phyloP scores from a whole-genome alignment of 2,329 filamentous ascomycete genomes.

The Pseudogymnoascus sp. region DNA sequence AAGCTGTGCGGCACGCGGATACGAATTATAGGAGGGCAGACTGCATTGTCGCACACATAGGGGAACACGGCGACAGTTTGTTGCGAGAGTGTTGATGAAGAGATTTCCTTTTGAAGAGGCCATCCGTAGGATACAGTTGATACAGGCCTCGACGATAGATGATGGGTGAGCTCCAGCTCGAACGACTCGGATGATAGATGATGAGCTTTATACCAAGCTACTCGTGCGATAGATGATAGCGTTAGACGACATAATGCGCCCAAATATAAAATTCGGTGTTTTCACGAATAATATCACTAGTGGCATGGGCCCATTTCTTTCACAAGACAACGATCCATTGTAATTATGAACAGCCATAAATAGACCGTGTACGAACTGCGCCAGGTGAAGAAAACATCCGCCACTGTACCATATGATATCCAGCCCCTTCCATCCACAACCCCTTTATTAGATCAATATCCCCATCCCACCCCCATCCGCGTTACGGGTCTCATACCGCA shows the following conservation, averaged over 20 bases:
- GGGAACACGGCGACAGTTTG: not conserved
- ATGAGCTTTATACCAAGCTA: not conserved
- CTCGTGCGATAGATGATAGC: not conserved
- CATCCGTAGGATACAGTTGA: not conserved
- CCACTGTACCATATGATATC: not conserved
- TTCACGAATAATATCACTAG: not conserved
- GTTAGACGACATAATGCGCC: not conserved
- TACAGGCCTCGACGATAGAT: not conserved
- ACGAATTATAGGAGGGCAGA: not conserved
- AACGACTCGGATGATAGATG: not conserved
- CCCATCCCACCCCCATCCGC: not conserved
- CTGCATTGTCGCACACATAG: not conserved
- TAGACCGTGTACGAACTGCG: constrained; percentile 4
- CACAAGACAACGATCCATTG: constrained; percentile 3
- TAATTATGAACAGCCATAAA: constrained; percentile 1
- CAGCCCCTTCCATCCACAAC: not conserved
- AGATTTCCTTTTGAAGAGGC: not conserved
- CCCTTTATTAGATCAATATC: constrained; percentile 1
- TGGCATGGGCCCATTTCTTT: not conserved
- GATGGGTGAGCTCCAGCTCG: not conserved
- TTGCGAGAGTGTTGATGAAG: not conserved
- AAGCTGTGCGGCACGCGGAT: not conserved
- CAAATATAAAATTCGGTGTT: not conserved
- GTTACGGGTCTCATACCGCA: not conserved
- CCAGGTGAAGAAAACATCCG: constrained; percentile 8